Conservation (phyloP, 2,329 filamentous ascomycete genomes). For the Pyricularia pennisetigena region DNA sequence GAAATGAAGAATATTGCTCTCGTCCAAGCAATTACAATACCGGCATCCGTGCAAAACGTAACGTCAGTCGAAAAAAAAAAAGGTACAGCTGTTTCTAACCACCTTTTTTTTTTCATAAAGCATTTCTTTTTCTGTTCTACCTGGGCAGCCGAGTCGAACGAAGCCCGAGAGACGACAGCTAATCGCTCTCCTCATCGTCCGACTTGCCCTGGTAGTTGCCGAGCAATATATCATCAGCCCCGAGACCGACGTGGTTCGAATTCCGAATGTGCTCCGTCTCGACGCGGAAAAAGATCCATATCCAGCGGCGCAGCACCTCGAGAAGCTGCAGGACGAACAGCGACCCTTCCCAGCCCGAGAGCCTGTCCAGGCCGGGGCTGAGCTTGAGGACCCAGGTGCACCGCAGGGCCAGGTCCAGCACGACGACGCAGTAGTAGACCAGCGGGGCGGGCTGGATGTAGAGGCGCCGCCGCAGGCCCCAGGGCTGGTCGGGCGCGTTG, state of each 20-base stretch:
- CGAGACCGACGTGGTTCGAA: conserved; percentile 39
- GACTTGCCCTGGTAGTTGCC: conserved; percentile 59
- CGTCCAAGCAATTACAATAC: background rate
- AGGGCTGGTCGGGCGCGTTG: conserved; percentile 56
- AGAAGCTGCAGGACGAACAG: conserved; percentile 82
- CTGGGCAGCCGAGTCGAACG: background rate
- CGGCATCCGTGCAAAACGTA: too few relatives aligned
- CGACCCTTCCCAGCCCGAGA: conserved; percentile 78
- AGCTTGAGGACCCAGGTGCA: conserved; percentile 91
- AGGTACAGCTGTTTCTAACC: too few relatives aligned
- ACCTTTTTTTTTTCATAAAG: too few relatives aligned
- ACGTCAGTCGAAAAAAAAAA: too few relatives aligned
- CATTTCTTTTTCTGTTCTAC: too few relatives aligned
- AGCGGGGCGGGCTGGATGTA: conserved; percentile 56
- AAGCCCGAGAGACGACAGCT: conserved; percentile 9
- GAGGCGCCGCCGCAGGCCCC: conserved; percentile 66
- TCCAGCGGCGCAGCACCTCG: conserved; percentile 81
- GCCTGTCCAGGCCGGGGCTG: conserved; percentile 69
- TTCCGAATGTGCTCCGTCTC: conserved; percentile 81
- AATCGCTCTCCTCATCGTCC: conserved; percentile 35
- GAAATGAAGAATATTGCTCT: background rate
- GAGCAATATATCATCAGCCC: conserved; percentile 63
- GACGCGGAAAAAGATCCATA: conserved; percentile 94
- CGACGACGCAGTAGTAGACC: conserved; percentile 76
- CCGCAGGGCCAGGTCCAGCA: conserved; percentile 68